A percentile compares a stretch with the other conserved stretches of the same genome.
phyloP scores from a whole-genome alignment of 2,329 filamentous ascomycete genomes.

The Ceratocystis destructans region DNA sequence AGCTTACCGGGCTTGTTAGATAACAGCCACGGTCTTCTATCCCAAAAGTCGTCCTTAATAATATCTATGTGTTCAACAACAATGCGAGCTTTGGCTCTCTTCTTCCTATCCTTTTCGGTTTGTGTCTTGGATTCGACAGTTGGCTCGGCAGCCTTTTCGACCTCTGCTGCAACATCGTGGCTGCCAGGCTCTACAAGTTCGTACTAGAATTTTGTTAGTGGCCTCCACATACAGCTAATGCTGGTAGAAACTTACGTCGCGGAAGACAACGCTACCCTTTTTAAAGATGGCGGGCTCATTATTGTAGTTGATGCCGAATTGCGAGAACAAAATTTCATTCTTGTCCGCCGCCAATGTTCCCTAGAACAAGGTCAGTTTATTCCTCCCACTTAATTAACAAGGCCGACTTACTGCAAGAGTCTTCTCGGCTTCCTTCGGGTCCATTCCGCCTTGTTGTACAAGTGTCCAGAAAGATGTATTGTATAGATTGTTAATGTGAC shows the following conservation, averaged over 20 bases:
- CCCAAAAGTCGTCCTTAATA: constrained; percentile 93
- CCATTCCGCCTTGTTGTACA: constrained; percentile 63
- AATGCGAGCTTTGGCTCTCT: constrained; percentile 64
- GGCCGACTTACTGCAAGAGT: constrained; percentile 50
- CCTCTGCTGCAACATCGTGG: constrained; percentile 34
- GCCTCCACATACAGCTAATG: not conserved
- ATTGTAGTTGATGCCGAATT: constrained; percentile 93
- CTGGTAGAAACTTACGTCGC: constrained; percentile 46
- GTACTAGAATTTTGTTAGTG: constrained; percentile 36
- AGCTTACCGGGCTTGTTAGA: constrained; percentile 60
- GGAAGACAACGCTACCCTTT: constrained; percentile 82
- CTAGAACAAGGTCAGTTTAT: constrained; percentile 30
- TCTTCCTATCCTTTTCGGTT: constrained; percentile 68
- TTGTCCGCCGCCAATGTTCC: constrained; percentile 79
- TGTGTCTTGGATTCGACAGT: constrained; percentile 60
- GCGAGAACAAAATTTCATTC: constrained; percentile 85
- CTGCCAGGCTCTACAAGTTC: constrained; percentile 50
- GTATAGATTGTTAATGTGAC: constrained; percentile 96
- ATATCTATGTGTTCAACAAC: constrained; percentile 80
- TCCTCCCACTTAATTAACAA: not conserved
- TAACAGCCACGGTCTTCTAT: constrained; percentile 68
- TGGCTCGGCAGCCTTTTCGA: constrained; percentile 36
- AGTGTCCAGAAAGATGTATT: constrained; percentile 95
- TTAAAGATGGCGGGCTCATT: constrained; percentile 85
- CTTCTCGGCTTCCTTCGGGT: constrained; percentile 65